Conservation (phyloP, 345 rosid species). For the Sonneratia alba region DNA sequence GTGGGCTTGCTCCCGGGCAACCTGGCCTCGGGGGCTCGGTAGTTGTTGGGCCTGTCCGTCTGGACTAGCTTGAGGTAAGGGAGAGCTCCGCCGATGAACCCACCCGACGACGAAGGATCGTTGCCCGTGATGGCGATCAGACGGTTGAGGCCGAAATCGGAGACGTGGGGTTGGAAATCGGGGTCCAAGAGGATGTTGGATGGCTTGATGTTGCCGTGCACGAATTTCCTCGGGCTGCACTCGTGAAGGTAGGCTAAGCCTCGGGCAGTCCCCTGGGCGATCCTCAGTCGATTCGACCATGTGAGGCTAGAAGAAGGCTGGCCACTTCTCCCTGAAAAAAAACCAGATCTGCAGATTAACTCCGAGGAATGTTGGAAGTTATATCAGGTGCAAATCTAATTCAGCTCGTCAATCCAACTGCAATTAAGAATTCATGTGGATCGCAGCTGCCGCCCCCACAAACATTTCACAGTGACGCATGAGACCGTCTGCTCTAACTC, state of each 20-base stretch:
- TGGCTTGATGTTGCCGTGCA: slow-evolving; percentile 86
- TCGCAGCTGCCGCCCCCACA: background rate
- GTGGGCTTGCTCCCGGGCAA: slow-evolving; percentile 49
- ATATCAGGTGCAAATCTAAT: background rate
- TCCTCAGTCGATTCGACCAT: slow-evolving; percentile 77
- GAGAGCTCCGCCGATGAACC: slow-evolving; percentile 70
- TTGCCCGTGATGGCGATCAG: slow-evolving; percentile 72
- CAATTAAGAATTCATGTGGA: background rate
- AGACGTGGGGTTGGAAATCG: slow-evolving; percentile 62
- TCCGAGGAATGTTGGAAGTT: background rate
- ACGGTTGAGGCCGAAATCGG: slow-evolving; percentile 78
- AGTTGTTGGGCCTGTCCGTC: slow-evolving; percentile 49
- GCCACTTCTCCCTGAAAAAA: slow-evolving; percentile 58
- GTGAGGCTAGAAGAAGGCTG: slow-evolving; percentile 67
- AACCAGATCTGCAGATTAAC: background rate
- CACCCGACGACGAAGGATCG: slow-evolving; percentile 48
- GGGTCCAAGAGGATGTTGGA: slow-evolving; percentile 84
- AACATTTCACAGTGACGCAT: background rate
- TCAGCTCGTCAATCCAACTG: background rate
- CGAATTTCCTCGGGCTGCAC: slow-evolving; percentile 86
- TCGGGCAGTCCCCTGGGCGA: slow-evolving; percentile 82
- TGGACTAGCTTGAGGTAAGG: slow-evolving; percentile 60
- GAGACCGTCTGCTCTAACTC: too few species aligned
- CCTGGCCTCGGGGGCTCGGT: slow-evolving; percentile 80
- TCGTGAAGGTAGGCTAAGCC: slow-evolving; percentile 96